A percentile compares a stretch with the other conserved stretches of the same genome.
Conservation (phyloP, 345 rosid genomes). For the Excoecaria agallocha region DNA sequence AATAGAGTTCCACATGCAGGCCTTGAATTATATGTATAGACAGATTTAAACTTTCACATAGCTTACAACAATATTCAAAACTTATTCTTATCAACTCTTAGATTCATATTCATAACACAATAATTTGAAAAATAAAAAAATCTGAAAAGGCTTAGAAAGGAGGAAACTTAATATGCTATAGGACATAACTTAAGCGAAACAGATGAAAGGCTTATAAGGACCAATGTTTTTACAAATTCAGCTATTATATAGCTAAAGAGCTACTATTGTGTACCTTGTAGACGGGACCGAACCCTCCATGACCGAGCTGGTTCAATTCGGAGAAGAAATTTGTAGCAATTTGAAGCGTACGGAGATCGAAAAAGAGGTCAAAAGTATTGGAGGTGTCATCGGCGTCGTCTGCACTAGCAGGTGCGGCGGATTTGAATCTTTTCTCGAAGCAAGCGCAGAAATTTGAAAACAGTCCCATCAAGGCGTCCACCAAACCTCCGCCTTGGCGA, state of each 20-base stretch:
- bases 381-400: constrained; percentile 20
- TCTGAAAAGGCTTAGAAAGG: too few relatives aligned
- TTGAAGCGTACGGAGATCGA: constrained; percentile 55
- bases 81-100: too few relatives aligned
- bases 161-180: not conserved
- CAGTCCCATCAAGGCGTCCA: constrained; percentile 32
- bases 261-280: constrained; percentile 45
- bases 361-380: constrained; percentile 53
- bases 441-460: constrained; percentile 28
- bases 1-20: too few relatives aligned
- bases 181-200: not conserved
- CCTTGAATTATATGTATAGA: too few relatives aligned
- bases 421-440: constrained; percentile 20
- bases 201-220: not conserved
- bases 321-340: constrained; percentile 75
- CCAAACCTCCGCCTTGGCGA: not conserved
- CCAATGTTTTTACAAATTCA: not conserved
- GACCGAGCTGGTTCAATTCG: constrained; percentile 71
- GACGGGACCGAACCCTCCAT: constrained; percentile 93
- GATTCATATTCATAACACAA: too few relatives aligned
- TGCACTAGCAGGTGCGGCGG: constrained; percentile 15
- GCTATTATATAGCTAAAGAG: not conserved
- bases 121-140: too few relatives aligned
- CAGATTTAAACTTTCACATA: too few relatives aligned
- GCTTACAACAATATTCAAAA: too few relatives aligned